These are phyloP conservation scores for Ajuga chamaepitys DNA, from an alignment of 257 asterid species.

Conservation along the genomic window DNA sequence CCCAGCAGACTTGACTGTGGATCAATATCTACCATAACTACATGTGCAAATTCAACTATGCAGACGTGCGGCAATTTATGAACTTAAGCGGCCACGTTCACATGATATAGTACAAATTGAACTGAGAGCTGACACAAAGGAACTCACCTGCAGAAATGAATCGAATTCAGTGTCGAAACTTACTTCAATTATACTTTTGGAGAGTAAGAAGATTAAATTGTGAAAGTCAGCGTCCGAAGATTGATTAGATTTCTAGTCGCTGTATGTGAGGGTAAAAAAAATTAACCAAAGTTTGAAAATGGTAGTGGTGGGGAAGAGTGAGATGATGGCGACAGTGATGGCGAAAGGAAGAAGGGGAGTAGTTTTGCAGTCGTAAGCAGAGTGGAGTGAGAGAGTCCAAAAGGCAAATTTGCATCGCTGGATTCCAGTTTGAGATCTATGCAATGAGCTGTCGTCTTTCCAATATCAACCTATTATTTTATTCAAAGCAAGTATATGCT, in stretches of 20 bases:
- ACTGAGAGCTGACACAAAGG: background rate
- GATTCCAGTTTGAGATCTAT: conserved; percentile 19
- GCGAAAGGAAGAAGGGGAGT: conserved; percentile 11
- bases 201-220: background rate
- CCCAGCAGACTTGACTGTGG: too few species aligned
- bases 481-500: background rate
- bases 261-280: background rate
- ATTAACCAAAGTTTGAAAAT: conserved; percentile 4
- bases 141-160: conserved; percentile 3
- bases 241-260: background rate
- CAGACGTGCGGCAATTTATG: background rate
- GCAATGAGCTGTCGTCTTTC: conserved; percentile 3
- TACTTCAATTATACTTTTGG: background rate
- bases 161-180: conserved; percentile 1
- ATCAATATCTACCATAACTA: background rate
- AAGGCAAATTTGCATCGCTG: conserved; percentile 20
- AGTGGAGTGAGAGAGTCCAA: conserved; percentile 7
- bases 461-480: background rate
- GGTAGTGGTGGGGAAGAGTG: conserved; percentile 27
- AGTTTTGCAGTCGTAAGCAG: background rate
- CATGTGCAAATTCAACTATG: background rate
- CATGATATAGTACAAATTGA: background rate
- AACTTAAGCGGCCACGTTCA: background rate
- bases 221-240: conserved; percentile 17
- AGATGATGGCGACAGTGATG: conserved; percentile 21